These are phyloP conservation scores for Leccinellum albellum DNA, from an alignment of 768 basidiomycete genomes.

Conservation along the genomic window DNA sequence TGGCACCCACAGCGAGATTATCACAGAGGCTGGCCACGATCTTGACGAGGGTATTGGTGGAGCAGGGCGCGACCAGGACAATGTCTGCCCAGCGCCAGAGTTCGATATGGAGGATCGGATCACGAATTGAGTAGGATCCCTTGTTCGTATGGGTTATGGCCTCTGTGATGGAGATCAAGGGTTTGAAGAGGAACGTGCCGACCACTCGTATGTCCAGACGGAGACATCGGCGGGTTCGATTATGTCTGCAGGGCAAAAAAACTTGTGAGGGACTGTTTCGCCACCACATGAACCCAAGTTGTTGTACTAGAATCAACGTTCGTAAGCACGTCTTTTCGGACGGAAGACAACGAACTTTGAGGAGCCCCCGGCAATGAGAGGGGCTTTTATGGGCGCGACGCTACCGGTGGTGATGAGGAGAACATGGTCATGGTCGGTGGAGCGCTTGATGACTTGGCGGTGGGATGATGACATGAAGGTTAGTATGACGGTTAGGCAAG, in stretches of 20 bases:
- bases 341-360: constrained; percentile 48
- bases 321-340: not conserved
- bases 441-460: constrained; percentile 25
- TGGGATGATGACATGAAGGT: not conserved
- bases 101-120: constrained; percentile 96
- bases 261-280: constrained; percentile 66
- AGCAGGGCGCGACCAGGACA: constrained; percentile 92
- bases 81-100: constrained; percentile 92
- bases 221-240: not conserved
- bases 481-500: constrained; percentile 6
- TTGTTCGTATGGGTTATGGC: constrained; percentile 23
- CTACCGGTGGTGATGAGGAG: constrained; percentile 89
- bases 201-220: not conserved
- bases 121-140: constrained; percentile 73
- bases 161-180: too few relatives aligned
- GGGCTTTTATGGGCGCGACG: constrained; percentile 91
- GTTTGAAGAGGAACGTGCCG: not conserved
- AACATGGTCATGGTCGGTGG: constrained; percentile 47
- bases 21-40: constrained; percentile 87
- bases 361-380: constrained; percentile 81
- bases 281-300: constrained; percentile 84
- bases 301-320: constrained; percentile 47
- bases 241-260: constrained; percentile 65
- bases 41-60: constrained; percentile 95
- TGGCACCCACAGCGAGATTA: constrained; percentile 75